phyloP scores from a whole-genome alignment of 208 protist species.

The Trypanosoma platydactyli region DNA sequence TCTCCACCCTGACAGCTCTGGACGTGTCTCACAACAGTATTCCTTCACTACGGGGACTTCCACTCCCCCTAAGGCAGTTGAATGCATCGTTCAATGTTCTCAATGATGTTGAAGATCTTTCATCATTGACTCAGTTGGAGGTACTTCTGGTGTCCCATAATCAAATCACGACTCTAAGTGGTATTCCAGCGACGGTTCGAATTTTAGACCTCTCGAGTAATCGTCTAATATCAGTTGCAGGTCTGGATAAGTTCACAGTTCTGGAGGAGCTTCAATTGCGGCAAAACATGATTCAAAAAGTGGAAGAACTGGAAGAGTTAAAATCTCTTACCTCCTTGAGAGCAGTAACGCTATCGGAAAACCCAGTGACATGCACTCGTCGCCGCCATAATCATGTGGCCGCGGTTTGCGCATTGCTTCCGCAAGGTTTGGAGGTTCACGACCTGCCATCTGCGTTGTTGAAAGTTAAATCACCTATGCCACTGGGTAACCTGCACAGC shows the following conservation, averaged over 20 bases:
- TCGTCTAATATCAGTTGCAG: constrained; percentile 39
- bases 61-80: constrained; percentile 23
- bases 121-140: constrained; percentile 47
- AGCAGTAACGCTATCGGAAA: constrained; percentile 45
- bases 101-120: constrained; percentile 38
- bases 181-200: constrained; percentile 49
- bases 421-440: constrained; percentile 30
- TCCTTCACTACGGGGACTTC: constrained; percentile 37
- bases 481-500: neutral
- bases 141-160: constrained; percentile 75
- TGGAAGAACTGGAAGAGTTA: constrained; percentile 41
- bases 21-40: constrained; percentile 82
- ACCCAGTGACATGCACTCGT: constrained; percentile 59
- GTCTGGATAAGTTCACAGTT: constrained; percentile 52
- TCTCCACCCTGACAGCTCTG: constrained; percentile 45
- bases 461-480: neutral
- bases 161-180: constrained; percentile 51
- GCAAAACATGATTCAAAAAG: constrained; percentile 61
- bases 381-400: constrained; percentile 21
- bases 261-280: constrained; percentile 52
- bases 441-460: constrained; percentile 35
- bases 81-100: constrained; percentile 33
- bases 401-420: constrained; percentile 43
- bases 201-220: constrained; percentile 67
- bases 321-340: constrained; percentile 34